Evolutionary conservation across 768 basidiomycete species (phyloP), one percentile per base, ranked within the genome.

Genomic region (Kwoniella bestiolae): DNA sequence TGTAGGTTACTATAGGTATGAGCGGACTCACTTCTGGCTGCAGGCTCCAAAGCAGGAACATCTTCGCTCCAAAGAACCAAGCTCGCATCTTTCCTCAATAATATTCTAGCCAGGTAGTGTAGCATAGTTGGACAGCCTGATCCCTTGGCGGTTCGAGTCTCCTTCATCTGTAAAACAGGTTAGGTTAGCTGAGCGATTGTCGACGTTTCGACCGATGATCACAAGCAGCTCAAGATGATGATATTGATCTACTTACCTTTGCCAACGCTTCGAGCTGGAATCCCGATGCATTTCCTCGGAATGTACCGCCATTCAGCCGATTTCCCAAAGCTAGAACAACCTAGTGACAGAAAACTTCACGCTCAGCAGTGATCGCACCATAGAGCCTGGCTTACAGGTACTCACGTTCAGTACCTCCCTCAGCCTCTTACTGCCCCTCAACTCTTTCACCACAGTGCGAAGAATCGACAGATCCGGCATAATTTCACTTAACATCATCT

Each of bases 91-190:
- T 85, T 85, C 31, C 88, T 85, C 62, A 90, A 72, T 16, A 95
- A 83, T 5, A 90, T 85, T 51, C 86, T 85, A 12, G 91, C 91
- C n/a, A 95, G 79, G 76, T 92, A 95, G 78, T 95, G 94, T 12
- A 96, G 84, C n/a, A 97, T 83, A 0, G 92, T 95, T 0, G 93
- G 92, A 69, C 91, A 94, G 6, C 87, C 87, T 0, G 86, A 53
- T 0, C 86, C 86, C 62, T 86, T 88, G 0, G 86, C 87, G 0
- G 91, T 90, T 81, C 87, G 91, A 7, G 89, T 93, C 70, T 94
- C 92, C 75, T 87, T 89, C 82, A 93, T 81, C 93, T 95, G n/a
- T n/a, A n/a, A n/a, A n/a, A n/a, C n/a, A n/a, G n/a, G n/a, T n/a
- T n/a, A n/a, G n/a, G n/a, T n/a, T n/a, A n/a, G n/a, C n/a, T n/a